phyloP scores from a whole-genome alignment of 1,284 basidiomycete species.

The Sanghuangporus weigelae region DNA sequence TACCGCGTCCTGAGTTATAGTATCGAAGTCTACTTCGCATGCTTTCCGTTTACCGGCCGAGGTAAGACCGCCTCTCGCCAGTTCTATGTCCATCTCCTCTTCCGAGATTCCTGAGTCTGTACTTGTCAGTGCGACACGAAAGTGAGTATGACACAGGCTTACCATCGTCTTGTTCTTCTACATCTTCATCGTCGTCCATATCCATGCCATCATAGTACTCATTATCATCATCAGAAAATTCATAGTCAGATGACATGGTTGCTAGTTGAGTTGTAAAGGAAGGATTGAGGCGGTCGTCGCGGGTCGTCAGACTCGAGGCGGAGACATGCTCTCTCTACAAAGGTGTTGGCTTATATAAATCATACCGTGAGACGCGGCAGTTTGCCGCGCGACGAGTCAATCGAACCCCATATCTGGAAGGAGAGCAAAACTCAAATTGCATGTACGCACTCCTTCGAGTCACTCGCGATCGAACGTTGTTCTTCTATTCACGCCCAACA shows the following conservation, averaged over 20 bases:
- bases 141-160: neutral
- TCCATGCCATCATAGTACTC: constrained; percentile 62
- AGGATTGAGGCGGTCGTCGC: neutral
- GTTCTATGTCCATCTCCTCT: constrained; percentile 31
- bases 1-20: constrained; percentile 69
- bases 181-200: constrained; percentile 64
- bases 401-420: neutral
- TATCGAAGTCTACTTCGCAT: constrained; percentile 75
- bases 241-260: constrained; percentile 68
- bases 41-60: constrained; percentile 57
- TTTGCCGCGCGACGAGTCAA: neutral
- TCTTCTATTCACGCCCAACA: neutral
- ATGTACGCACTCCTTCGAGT: constrained; percentile 15
- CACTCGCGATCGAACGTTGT: constrained; percentile 4
- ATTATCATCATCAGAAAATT: constrained; percentile 62
- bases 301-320: neutral
- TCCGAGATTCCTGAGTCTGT: constrained; percentile 15
- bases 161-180: constrained; percentile 31
- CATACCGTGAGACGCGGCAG: neutral
- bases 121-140: neutral
- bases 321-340: neutral
- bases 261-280: neutral
- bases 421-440: neutral
- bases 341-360: neutral
- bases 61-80: constrained; percentile 56